Percentiles rank a stretch among this genome's conserved stretches.
These are phyloP conservation scores for Fonsecaea pedrosoi DNA, from an alignment of 2,329 filamentous ascomycete genomes.

Conservation along the genomic window DNA sequence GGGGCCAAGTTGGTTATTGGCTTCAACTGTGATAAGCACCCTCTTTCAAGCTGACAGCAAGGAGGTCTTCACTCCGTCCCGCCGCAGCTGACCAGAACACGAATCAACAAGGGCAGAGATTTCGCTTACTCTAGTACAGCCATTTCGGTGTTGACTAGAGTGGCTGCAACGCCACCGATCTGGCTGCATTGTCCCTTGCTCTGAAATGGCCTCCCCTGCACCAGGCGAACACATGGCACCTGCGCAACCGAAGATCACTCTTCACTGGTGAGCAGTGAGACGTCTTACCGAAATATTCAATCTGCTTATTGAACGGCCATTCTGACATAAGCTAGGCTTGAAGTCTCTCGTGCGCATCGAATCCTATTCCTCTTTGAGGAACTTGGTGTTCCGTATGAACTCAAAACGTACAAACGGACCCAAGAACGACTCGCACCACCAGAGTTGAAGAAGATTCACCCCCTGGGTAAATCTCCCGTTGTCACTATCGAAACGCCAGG, in stretches of 20 bases:
- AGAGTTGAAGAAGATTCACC: constrained; percentile 78
- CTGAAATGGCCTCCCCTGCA: constrained; percentile 16
- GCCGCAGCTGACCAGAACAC: background rate
- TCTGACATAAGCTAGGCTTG: constrained; percentile 65
- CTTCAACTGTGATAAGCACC: background rate
- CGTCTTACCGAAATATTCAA: background rate
- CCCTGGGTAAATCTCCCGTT: constrained; percentile 85
- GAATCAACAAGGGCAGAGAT: background rate
- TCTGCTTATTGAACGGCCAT: background rate
- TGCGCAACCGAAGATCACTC: constrained; percentile 58
- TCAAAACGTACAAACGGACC: constrained; percentile 77
- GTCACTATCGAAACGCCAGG: constrained; percentile 66
- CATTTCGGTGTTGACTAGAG: background rate
- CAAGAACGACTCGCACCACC: constrained; percentile 72
- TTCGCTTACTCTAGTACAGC: background rate
- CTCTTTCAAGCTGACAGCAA: background rate
- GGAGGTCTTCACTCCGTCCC: background rate
- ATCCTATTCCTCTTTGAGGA: constrained; percentile 88
- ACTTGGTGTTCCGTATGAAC: constrained; percentile 76
- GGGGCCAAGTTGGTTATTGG: background rate
- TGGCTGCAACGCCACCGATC: background rate
- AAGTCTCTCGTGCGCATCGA: constrained; percentile 80
- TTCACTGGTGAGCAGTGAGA: constrained; percentile 63
- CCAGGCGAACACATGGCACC: constrained; percentile 3
- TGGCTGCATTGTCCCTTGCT: background rate